Evolutionary conservation across 768 basidiomycete genomes (phyloP).

Genomic region (Cystofilobasidium macerans): DNA sequence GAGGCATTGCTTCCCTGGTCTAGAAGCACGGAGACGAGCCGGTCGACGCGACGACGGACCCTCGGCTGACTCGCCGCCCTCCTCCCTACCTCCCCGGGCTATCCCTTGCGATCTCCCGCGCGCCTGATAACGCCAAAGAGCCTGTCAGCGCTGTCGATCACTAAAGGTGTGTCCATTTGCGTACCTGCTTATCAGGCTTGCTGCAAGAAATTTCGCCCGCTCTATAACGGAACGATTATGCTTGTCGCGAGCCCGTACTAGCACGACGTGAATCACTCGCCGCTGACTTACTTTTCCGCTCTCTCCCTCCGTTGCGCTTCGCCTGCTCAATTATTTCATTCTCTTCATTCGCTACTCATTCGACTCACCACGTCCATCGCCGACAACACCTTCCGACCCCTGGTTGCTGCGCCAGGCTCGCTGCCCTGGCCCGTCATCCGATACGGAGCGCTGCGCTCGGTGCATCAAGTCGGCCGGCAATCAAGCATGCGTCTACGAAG

Average conservation of each 20-base stretch:
- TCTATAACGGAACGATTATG: no score
- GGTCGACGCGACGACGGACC: no score
- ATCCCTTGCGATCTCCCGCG: not conserved
- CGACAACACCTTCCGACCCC: no score
- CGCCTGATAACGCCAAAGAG: not conserved
- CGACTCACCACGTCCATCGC: not conserved
- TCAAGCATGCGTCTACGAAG: not conserved
- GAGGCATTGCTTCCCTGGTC: no score
- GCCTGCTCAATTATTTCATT: not conserved
- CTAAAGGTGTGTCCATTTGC: conserved; percentile 3
- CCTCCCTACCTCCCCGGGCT: not conserved
- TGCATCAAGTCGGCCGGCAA: not conserved
- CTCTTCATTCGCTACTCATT: not conserved
- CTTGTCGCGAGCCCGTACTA: no score
- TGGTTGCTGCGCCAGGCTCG: no score
- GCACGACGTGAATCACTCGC: no score
- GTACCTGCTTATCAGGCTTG: no score
- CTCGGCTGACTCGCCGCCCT: not conserved
- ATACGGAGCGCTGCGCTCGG: not conserved
- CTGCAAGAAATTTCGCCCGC: no score
- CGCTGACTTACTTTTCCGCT: no score
- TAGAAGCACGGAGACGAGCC: no score
- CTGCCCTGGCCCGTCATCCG: not conserved
- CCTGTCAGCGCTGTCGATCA: conserved; percentile 12
- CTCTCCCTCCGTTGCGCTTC: not conserved